Conservation (phyloP, 495 filamentous ascomycete genomes). For the Polyplosphaeria fusca region DNA sequence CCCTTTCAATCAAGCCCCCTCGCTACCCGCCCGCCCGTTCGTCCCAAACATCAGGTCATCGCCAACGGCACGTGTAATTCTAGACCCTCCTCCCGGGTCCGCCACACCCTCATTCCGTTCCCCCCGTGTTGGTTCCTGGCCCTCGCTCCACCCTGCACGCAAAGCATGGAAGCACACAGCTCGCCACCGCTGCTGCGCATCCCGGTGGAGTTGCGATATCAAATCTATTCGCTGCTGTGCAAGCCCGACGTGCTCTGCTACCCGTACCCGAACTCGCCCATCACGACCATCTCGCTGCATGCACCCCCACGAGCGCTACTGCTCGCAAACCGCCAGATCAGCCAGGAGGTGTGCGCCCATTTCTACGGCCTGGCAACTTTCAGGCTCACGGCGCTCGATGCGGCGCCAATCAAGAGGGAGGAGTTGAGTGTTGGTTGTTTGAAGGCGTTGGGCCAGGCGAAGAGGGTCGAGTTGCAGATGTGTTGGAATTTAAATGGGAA, state of each 20-base stretch:
- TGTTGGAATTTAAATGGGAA: not conserved
- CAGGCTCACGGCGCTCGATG: not conserved
- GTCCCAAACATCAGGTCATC: too few species aligned
- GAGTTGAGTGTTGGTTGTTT: not conserved
- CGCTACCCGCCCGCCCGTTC: too few species aligned
- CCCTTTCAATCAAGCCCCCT: too few species aligned
- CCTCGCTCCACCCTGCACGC: too few species aligned
- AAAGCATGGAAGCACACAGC: too few species aligned
- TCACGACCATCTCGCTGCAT: not conserved
- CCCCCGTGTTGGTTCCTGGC: too few species aligned
- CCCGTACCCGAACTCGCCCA: not conserved
- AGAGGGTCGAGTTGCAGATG: slow-evolving; percentile 3
- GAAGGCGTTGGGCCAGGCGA: not conserved
- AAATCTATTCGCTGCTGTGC: not conserved
- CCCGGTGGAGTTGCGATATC: slow-evolving; percentile 1
- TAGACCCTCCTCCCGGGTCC: too few species aligned
- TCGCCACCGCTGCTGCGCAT: slow-evolving; percentile 4
- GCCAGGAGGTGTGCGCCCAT: not conserved
- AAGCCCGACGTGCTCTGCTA: not conserved
- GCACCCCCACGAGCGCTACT: slow-evolving; percentile 1
- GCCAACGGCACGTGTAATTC: too few species aligned
- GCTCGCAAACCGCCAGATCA: not conserved
- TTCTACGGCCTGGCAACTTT: slow-evolving; percentile 1
- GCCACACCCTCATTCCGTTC: too few species aligned
- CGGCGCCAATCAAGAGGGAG: not conserved